Evolutionary conservation across 495 filamentous ascomycete species (phyloP).

Genomic region (Penicillium turbatum): DNA sequence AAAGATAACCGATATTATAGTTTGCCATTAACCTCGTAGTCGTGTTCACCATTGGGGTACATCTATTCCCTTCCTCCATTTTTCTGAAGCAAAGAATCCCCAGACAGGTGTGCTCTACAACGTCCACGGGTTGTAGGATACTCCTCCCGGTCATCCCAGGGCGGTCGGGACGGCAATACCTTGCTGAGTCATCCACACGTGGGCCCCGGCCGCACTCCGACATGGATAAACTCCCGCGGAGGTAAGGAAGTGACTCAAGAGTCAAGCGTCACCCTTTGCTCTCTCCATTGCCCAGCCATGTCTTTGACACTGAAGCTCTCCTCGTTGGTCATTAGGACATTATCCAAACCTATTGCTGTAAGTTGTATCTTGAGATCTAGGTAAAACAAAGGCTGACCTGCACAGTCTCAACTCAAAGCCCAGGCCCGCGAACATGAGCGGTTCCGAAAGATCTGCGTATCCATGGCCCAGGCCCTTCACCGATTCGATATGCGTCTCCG

Average conservation of each 20-base stretch:
- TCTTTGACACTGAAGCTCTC: constrained; percentile 65
- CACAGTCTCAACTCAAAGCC: constrained; percentile 84
- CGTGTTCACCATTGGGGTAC: too few species aligned
- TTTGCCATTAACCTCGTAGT: too few species aligned
- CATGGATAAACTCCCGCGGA: not conserved
- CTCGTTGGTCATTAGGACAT: constrained; percentile 61
- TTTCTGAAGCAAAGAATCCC: too few species aligned
- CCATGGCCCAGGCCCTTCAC: constrained; percentile 82
- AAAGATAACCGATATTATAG: too few species aligned
- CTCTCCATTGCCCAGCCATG: constrained; percentile 27
- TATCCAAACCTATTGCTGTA: constrained; percentile 72
- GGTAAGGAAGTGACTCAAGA: constrained; percentile 4
- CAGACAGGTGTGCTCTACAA: too few species aligned
- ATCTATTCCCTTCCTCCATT: too few species aligned
- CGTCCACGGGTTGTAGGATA: too few species aligned
- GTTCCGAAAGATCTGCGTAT: constrained; percentile 70
- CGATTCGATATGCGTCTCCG: constrained; percentile 90
- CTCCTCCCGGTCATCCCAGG: too few species aligned
- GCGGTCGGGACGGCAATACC: not conserved
- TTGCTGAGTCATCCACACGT: not conserved
- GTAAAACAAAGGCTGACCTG: constrained; percentile 42
- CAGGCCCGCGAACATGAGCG: constrained; percentile 92
- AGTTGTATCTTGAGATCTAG: constrained; percentile 28
- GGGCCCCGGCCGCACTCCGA: not conserved
- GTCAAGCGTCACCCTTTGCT: not conserved